These are phyloP conservation scores for Aquilaria yunnanensis DNA, from an alignment of 345 rosid genomes.

Conservation along the genomic window DNA sequence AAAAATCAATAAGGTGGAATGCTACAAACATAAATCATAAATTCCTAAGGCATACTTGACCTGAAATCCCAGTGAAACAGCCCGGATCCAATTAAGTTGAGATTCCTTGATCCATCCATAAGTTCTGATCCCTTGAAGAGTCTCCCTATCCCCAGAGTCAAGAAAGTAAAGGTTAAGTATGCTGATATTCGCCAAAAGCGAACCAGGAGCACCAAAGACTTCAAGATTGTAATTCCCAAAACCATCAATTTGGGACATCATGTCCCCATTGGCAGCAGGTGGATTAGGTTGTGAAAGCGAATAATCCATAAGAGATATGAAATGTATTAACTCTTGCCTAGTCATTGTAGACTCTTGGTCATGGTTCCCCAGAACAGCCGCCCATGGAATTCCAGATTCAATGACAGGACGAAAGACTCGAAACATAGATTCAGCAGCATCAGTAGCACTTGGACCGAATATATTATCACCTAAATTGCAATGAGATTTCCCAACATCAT, in stretches of 20 bases:
- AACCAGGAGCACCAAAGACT: slow-evolving; percentile 78
- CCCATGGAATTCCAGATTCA: slow-evolving; percentile 82
- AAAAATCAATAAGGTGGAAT: background rate
- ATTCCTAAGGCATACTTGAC: slow-evolving; percentile 17
- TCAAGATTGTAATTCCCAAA: slow-evolving; percentile 66
- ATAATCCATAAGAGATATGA: slow-evolving; percentile 84
- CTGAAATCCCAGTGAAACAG: slow-evolving; percentile 38
- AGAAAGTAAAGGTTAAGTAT: slow-evolving; percentile 78
- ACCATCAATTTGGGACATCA: slow-evolving; percentile 46
- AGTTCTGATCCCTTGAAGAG: slow-evolving; percentile 53
- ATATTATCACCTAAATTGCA: slow-evolving; percentile 75
- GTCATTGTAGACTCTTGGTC: slow-evolving; percentile 88
- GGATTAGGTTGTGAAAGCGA: slow-evolving; percentile 72
- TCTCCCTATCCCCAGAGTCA: slow-evolving; percentile 79
- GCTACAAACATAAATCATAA: background rate
- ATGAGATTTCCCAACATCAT: too few relatives aligned
- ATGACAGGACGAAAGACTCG: slow-evolving; percentile 67
- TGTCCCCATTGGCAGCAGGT: slow-evolving; percentile 12
- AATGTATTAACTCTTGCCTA: slow-evolving; percentile 75
- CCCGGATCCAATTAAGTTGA: slow-evolving; percentile 71
- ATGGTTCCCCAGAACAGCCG: slow-evolving; percentile 87
- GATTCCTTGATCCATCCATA: slow-evolving; percentile 92
- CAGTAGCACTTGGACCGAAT: slow-evolving; percentile 70
- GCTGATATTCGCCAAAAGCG: slow-evolving; percentile 58
- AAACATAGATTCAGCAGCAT: slow-evolving; percentile 88